Evolutionary conservation across 805 yeast genomes (phyloP).

Genomic region (Lipomyces japonicus): DNA sequence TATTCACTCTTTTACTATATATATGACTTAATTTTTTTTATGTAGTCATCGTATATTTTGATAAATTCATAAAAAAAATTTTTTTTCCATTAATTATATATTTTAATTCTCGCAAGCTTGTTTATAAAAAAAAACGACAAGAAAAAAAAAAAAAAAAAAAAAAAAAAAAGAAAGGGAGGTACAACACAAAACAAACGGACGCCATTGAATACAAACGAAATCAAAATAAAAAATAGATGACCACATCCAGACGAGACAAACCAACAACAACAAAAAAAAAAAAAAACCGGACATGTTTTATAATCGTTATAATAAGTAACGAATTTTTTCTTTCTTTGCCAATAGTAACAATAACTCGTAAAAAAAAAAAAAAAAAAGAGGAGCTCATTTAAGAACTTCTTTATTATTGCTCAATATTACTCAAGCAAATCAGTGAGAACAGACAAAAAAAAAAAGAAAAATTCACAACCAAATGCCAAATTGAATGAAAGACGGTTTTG

Average conservation of each 20-base stretch:
- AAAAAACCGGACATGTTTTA: too few relatives aligned
- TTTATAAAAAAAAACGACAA: neutral
- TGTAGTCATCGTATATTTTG: too few relatives aligned
- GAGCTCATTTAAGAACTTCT: too few relatives aligned
- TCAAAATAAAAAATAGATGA: neutral
- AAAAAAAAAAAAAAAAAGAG: neutral
- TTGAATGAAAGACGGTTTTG: neutral
- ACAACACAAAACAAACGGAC: neutral
- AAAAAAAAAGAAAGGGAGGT: neutral
- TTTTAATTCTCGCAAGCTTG: neutral
- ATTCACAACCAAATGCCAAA: neutral
- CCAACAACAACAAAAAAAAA: neutral
- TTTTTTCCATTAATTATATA: neutral
- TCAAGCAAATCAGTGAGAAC: too few relatives aligned
- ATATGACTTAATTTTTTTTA: too few relatives aligned
- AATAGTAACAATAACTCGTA: neutral
- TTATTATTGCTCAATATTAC: too few relatives aligned
- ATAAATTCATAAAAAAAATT: neutral
- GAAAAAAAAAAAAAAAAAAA: neutral
- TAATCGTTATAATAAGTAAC: too few relatives aligned
- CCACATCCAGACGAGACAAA: neutral
- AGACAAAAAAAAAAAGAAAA: neutral
- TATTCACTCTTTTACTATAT: too few relatives aligned
- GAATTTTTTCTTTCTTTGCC: too few relatives aligned
- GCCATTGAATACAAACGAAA: neutral